Percentiles rank a stretch among this genome's conserved stretches.
Evolutionary conservation across 371 early-diverging fungal genomes (phyloP).

Genomic region (Paraphysoderma sedebokerense): DNA sequence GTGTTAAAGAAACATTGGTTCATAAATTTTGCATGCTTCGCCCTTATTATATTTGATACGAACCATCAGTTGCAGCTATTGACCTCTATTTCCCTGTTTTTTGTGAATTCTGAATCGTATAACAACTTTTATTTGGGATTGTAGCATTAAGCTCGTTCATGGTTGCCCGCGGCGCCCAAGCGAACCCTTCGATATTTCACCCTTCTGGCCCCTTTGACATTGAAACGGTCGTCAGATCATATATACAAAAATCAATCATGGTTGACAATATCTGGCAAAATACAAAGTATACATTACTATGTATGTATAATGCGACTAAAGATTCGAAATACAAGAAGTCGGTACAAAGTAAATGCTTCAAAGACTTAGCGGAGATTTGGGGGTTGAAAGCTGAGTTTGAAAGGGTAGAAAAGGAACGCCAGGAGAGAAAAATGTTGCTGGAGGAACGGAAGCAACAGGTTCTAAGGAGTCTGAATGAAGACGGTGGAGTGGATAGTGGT

Average conservation of each 20-base stretch:
- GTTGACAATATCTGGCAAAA: conserved; percentile 57
- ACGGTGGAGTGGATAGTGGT: conserved; percentile 7
- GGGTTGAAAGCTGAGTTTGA: conserved; percentile 21
- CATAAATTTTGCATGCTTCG: not conserved
- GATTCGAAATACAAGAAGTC: conserved; percentile 24
- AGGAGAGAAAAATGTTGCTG: conserved; percentile 6
- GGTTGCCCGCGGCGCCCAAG: conserved; percentile 74
- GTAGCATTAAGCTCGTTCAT: conserved; percentile 31
- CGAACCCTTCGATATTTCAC: conserved; percentile 68
- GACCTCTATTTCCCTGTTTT: not conserved
- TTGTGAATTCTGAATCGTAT: not conserved
- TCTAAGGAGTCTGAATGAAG: conserved; percentile 1
- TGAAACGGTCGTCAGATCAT: conserved; percentile 34
- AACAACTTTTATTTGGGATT: not conserved
- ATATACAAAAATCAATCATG: conserved; percentile 43
- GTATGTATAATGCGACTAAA: conserved; percentile 51
- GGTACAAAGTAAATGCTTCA: conserved; percentile 27
- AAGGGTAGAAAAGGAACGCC: conserved; percentile 10
- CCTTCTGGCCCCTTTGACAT: conserved; percentile 34
- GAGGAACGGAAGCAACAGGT: conserved; percentile 2
- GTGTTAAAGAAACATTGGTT: not conserved
- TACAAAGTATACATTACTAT: conserved; percentile 73
- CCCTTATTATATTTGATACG: not conserved
- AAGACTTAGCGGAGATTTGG: conserved; percentile 25
- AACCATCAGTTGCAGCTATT: conserved; percentile 1